These are phyloP conservation scores for Stevia rebaudiana DNA, from an alignment of 140 eudicot genomes.

Conservation along the genomic window DNA sequence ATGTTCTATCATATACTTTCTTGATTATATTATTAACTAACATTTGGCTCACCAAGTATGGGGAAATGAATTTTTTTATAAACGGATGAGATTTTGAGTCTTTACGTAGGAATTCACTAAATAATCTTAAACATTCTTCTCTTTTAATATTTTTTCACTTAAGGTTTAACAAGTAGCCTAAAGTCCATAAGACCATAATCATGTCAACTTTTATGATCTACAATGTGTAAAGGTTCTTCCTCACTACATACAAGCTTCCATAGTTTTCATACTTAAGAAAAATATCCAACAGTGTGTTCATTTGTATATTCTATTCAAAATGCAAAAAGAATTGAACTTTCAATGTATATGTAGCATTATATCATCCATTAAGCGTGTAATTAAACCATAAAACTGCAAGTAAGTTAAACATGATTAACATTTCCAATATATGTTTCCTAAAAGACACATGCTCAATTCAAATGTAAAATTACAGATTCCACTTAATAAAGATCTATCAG, in stretches of 20 bases:
- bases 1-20: constrained; percentile 1
- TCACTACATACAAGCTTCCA: not conserved
- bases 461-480: not conserved
- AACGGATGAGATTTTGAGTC: not conserved
- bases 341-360: not conserved
- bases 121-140: not conserved
- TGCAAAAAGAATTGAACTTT: not conserved
- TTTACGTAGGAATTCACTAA: not conserved
- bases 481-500: not conserved
- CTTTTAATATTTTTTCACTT: not conserved
- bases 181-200: not conserved
- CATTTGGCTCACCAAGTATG: not conserved
- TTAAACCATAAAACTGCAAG: not conserved
- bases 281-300: not conserved
- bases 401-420: not conserved
- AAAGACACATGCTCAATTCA: not conserved
- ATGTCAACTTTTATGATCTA: not conserved
- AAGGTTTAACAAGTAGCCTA: not conserved
- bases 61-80: not conserved
- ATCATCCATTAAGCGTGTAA: not conserved
- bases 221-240: not conserved
- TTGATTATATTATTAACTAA: not conserved
- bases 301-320: not conserved
- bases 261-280: constrained; percentile 10
- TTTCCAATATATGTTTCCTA: not conserved